Percentiles rank a stretch among this genome's conserved stretches.
These are phyloP conservation scores for Hevea brasiliensis DNA, from an alignment of 345 rosid genomes.

Conservation along the genomic window DNA sequence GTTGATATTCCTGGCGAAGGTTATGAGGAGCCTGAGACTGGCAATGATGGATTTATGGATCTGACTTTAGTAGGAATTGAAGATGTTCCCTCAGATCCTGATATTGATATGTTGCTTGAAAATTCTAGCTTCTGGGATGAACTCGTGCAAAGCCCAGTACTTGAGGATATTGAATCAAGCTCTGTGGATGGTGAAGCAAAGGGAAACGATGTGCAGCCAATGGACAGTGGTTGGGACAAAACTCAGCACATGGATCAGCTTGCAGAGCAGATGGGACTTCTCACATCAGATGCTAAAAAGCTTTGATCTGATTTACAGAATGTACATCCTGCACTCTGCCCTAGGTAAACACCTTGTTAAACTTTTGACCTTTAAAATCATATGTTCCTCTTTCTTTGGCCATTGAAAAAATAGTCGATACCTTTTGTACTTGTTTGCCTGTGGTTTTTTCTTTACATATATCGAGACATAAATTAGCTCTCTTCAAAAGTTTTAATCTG, in stretches of 20 bases:
- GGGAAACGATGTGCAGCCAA: slow-evolving; percentile 35
- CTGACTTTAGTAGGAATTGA: slow-evolving; percentile 43
- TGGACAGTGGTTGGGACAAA: slow-evolving; percentile 52
- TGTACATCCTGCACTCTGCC: slow-evolving; percentile 12
- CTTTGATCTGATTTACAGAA: slow-evolving; percentile 19
- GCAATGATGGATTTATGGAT: slow-evolving; percentile 47
- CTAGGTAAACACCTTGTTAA: slow-evolving; percentile 11
- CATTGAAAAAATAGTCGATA: slow-evolving; percentile 11
- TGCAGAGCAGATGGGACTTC: slow-evolving; percentile 83
- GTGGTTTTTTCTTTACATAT: slow-evolving; percentile 17
- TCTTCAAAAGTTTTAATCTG: too few species aligned
- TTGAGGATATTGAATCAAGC: slow-evolving; percentile 60
- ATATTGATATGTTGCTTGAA: slow-evolving; percentile 62
- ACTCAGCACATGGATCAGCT: slow-evolving; percentile 62
- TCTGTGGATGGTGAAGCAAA: slow-evolving; percentile 37
- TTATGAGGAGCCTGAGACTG: slow-evolving; percentile 41
- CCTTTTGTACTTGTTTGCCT: slow-evolving; percentile 11
- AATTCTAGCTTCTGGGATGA: slow-evolving; percentile 59
- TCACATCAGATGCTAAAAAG: slow-evolving; percentile 50
- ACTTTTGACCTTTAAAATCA: slow-evolving; percentile 5
- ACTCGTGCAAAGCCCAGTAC: slow-evolving; percentile 48
- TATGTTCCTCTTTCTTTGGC: slow-evolving; percentile 14
- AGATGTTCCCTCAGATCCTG: slow-evolving; percentile 53
- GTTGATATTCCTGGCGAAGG: slow-evolving; percentile 42
- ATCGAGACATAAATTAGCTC: too few species aligned